Percentiles rank a stretch among this genome's conserved stretches.
phyloP scores from a whole-genome alignment of 495 filamentous ascomycete genomes.

The Hypoxylon intermedium region DNA sequence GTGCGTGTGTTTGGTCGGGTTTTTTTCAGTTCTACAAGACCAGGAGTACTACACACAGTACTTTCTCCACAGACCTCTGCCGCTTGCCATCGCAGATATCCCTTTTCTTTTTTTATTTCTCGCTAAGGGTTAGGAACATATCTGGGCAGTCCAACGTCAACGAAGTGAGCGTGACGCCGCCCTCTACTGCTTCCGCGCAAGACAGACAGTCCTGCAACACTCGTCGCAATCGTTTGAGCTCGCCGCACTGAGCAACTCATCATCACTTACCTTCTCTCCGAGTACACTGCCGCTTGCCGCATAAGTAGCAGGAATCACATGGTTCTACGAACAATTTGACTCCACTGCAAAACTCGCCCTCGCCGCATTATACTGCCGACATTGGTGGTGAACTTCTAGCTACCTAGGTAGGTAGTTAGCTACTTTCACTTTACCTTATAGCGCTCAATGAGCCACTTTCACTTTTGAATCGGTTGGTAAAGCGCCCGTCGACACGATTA shows the following conservation, averaged over 20 bases:
- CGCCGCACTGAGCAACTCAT: slow-evolving; percentile 3
- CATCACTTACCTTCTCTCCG: slow-evolving; percentile 11
- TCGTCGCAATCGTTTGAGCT: slow-evolving; percentile 30
- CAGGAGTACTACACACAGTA: slow-evolving; percentile 27
- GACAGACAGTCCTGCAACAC: slow-evolving; percentile 1
- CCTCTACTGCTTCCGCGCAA: slow-evolving; percentile 10
- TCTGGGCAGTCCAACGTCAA: slow-evolving; percentile 18
- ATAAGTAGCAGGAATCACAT: slow-evolving; percentile 29
- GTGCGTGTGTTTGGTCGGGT: slow-evolving; percentile 28
- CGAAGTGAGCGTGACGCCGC: slow-evolving; percentile 10
- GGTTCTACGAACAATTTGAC: slow-evolving; percentile 28
- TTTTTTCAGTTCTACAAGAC: slow-evolving; percentile 11
- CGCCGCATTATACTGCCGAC: slow-evolving; percentile 32
- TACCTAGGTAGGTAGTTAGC: too few species aligned
- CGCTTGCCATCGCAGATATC: slow-evolving; percentile 29
- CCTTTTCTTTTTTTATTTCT: slow-evolving; percentile 29
- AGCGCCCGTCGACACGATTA: slow-evolving; percentile 6
- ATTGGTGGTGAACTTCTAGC: slow-evolving; percentile 21
- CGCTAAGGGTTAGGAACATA: slow-evolving; percentile 15
- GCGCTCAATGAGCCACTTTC: slow-evolving; percentile 17
- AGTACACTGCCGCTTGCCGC: slow-evolving; percentile 34
- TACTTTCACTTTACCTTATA: slow-evolving; percentile 10
- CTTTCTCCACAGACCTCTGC: slow-evolving; percentile 27
- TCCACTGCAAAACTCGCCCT: slow-evolving; percentile 27
- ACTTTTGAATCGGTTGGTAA: slow-evolving; percentile 33